A percentile compares a stretch with the other conserved stretches of the same genome.
These are phyloP conservation scores for Hysterium pulicare DNA, from an alignment of 2,329 filamentous ascomycete species.

Conservation along the genomic window DNA sequence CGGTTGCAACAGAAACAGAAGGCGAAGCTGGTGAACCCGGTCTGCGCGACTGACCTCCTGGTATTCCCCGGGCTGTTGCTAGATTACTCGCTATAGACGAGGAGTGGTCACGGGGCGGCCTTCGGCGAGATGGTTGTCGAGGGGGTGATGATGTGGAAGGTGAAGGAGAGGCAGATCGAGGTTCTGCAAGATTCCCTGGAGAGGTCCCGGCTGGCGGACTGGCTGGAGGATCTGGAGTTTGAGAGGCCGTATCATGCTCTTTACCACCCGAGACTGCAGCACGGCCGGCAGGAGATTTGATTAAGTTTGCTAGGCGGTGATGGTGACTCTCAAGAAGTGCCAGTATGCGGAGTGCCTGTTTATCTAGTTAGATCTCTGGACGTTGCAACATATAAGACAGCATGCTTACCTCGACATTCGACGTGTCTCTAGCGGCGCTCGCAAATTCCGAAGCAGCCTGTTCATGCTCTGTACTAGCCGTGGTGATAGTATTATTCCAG, in stretches of 20 bases:
- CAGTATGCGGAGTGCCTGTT: constrained; percentile 75
- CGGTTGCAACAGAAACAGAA: constrained; percentile 69
- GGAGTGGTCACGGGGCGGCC: constrained; percentile 63
- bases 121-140: constrained; percentile 37
- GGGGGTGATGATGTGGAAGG: constrained; percentile 37
- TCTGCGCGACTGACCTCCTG: constrained; percentile 48
- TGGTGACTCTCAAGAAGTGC: constrained; percentile 86
- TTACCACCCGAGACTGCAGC: constrained; percentile 19
- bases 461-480: constrained; percentile 84
- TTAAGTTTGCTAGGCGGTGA: constrained; percentile 73
- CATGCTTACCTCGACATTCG: constrained; percentile 54
- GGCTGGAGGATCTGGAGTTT: constrained; percentile 2
- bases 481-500: constrained; percentile 65
- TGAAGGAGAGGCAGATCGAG: constrained; percentile 27
- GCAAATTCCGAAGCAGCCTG: constrained; percentile 86
- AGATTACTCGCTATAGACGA: constrained; percentile 87
- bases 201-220: constrained; percentile 1
- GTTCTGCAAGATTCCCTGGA: constrained; percentile 8
- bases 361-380: constrained; percentile 17
- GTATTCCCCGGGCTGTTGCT: constrained; percentile 79
- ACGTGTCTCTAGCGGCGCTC: constrained; percentile 70
- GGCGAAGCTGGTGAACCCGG: constrained; percentile 68
- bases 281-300: constrained; percentile 60
- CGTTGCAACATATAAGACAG: neutral
- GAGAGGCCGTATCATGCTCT: neutral